Percentiles rank a stretch among this genome's conserved stretches.
These are phyloP conservation scores for Lachnellula arida DNA, from an alignment of 2,329 filamentous ascomycete genomes.

Conservation along the genomic window DNA sequence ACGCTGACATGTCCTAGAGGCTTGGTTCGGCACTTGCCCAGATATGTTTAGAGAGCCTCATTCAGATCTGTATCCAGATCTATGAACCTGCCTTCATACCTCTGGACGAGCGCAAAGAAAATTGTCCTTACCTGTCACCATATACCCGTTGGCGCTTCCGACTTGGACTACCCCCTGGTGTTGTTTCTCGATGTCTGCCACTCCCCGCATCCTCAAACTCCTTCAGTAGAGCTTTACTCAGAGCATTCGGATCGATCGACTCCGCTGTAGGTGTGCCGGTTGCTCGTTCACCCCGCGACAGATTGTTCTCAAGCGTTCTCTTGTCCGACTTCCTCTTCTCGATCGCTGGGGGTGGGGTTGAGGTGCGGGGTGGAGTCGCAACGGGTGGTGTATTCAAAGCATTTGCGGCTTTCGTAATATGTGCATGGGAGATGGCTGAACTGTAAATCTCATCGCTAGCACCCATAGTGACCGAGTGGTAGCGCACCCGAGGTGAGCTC, in stretches of 20 bases:
- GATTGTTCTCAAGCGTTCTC: slow-evolving; percentile 22
- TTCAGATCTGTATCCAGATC: background rate
- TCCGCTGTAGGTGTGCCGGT: slow-evolving; percentile 16
- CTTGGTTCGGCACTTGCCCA: background rate
- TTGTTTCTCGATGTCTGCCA: slow-evolving; percentile 54
- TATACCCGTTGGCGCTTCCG: slow-evolving; percentile 65
- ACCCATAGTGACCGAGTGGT: slow-evolving; percentile 22
- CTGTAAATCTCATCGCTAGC: slow-evolving; percentile 23
- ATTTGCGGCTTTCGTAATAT: slow-evolving; percentile 23
- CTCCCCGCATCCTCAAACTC: slow-evolving; percentile 56
- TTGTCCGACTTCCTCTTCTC: slow-evolving; percentile 29
- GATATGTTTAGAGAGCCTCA: background rate
- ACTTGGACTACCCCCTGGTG: slow-evolving; percentile 61
- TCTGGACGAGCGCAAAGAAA: background rate
- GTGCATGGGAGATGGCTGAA: slow-evolving; percentile 21
- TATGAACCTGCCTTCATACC: background rate
- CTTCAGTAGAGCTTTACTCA: slow-evolving; percentile 54
- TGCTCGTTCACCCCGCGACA: slow-evolving; percentile 16
- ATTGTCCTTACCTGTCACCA: slow-evolving; percentile 43
- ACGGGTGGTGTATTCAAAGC: slow-evolving; percentile 27
- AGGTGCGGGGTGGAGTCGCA: slow-evolving; percentile 28
- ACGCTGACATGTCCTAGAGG: background rate
- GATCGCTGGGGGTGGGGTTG: slow-evolving; percentile 28
- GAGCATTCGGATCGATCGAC: slow-evolving; percentile 46
- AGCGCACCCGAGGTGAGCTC: slow-evolving; percentile 1